Conservation (phyloP, 345 rosid genomes). For the Cardamine resedifolia region DNA sequence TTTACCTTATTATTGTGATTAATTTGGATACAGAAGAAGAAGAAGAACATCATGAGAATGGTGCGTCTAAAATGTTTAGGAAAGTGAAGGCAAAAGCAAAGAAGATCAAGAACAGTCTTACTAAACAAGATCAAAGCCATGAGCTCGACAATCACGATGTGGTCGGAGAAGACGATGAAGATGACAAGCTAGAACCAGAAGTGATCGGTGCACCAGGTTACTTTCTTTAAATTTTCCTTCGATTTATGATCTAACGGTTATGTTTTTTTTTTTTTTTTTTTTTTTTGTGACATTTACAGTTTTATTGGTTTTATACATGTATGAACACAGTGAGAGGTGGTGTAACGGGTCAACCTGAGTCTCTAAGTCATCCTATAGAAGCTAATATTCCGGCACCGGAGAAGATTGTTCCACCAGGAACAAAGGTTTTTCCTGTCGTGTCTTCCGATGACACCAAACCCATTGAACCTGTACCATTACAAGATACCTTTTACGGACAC, state of each 20-base stretch:
- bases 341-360: slow-evolving; percentile 26
- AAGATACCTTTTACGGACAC: neutral
- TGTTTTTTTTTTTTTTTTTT: neutral
- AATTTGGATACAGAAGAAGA: slow-evolving; percentile 44
- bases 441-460: slow-evolving; percentile 13
- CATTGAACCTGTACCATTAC: slow-evolving; percentile 16
- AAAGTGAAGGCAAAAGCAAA: slow-evolving; percentile 73
- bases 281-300: slow-evolving; percentile 14
- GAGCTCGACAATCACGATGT: slow-evolving; percentile 46
- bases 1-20: neutral
- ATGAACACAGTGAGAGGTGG: slow-evolving; percentile 25
- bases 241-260: neutral
- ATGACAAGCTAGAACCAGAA: slow-evolving; percentile 46
- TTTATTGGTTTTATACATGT: neutral
- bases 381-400: slow-evolving; percentile 30
- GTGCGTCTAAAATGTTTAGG: slow-evolving; percentile 52
- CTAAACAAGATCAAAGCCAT: slow-evolving; percentile 33
- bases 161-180: slow-evolving; percentile 54
- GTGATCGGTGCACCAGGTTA: slow-evolving; percentile 49
- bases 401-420: slow-evolving; percentile 30
- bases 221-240: neutral
- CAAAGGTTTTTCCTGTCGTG: slow-evolving; percentile 24
- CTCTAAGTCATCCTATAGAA: slow-evolving; percentile 27
- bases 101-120: slow-evolving; percentile 63
- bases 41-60: slow-evolving; percentile 50